Base-by-base conservation (phyloP, 805 yeast genomes). In the Diddensiella transvaalensis region DNA sequence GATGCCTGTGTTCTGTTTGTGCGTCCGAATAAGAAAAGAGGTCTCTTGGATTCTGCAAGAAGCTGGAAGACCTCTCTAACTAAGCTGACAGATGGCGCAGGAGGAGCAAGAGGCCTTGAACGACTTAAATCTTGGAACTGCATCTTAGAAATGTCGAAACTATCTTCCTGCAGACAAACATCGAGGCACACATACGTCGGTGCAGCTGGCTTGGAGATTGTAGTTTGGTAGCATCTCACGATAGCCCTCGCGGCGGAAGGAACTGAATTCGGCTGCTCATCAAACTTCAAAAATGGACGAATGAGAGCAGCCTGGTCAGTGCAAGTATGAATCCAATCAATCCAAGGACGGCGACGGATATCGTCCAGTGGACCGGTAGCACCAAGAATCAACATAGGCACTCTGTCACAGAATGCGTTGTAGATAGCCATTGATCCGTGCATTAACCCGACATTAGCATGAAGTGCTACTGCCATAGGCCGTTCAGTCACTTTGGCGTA, bases 341-440 rank as follows among this genome's bases (percentile, higher is more conserved):
- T 35, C 38, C 38, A 35, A 10, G 38, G 38, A 8, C 38, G 38
- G 8, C 38, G 38, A 13, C 38, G 38, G 8, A 8, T 17, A 35
- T 35, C 38, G 21, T 35, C 38, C 17, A 35, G 21, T 8, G 38
- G 38, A 15, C 38, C 38, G 15, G 38, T 35, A 6, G 38, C 38
- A 13, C 38, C 38, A 18, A 35, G 38, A 15, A 35, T 35, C 21
- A 35, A 17, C 15, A 35, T 35, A 8, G 38, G 38, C 17, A 35
- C 38, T n/a, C 38, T 13, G 17, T 35, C 38, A 15, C 21, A n/a
- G 21, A 35, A 35, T 17, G 38, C 38, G 17, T 35, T 35, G 38
- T 35, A 35, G 38, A 35, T 35, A 35, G 38, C 38, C 38, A 35
- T 35, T 35, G 38, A 35, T n/a, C 21, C 38, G 21, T 35, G 38